Percentiles rank a stretch among this genome's conserved stretches.
These are phyloP conservation scores for Fusarium nanum DNA, from an alignment of 2,329 filamentous ascomycete genomes.

Conservation along the genomic window DNA sequence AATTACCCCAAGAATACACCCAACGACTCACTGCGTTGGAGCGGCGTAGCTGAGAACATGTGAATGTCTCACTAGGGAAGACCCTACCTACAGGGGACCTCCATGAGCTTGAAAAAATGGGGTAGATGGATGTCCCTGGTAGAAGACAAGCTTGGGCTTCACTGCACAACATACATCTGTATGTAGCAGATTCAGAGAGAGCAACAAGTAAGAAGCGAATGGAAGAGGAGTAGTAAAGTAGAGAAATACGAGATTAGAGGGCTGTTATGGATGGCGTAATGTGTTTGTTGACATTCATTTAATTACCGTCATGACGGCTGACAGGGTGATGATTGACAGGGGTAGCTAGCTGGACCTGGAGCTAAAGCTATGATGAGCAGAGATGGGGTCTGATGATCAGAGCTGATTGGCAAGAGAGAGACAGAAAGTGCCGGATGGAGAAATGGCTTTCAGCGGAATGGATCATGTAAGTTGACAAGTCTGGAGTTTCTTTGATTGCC, in stretches of 20 bases:
- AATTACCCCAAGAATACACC: neutral
- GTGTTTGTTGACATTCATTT: slow-evolving; percentile 30
- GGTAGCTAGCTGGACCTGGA: neutral
- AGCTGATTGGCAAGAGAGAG: slow-evolving; percentile 25
- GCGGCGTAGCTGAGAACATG: slow-evolving; percentile 10
- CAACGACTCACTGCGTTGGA: slow-evolving; percentile 1
- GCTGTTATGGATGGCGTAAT: slow-evolving; percentile 12
- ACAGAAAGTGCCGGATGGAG: slow-evolving; percentile 17
- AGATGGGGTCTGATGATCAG: slow-evolving; percentile 25
- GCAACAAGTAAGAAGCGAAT: neutral
- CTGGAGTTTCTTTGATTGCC: slow-evolving; percentile 8
- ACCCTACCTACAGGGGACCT: slow-evolving; percentile 1
- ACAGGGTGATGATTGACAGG: slow-evolving; percentile 37
- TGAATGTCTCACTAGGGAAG: slow-evolving; percentile 9
- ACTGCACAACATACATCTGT: neutral
- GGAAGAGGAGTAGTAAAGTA: neutral
- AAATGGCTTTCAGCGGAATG: slow-evolving; percentile 6
- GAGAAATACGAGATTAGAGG: neutral
- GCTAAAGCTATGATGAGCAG: slow-evolving; percentile 23
- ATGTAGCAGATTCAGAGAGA: neutral
- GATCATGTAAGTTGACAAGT: slow-evolving; percentile 5
- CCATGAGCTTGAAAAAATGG: neutral
- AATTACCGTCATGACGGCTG: slow-evolving; percentile 30
- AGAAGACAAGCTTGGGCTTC: neutral
- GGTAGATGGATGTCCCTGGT: neutral